Percentiles rank a stretch among this genome's conserved stretches.
Evolutionary conservation across 805 yeast species (phyloP).

Genomic region (Monosporozyma aerobia): DNA sequence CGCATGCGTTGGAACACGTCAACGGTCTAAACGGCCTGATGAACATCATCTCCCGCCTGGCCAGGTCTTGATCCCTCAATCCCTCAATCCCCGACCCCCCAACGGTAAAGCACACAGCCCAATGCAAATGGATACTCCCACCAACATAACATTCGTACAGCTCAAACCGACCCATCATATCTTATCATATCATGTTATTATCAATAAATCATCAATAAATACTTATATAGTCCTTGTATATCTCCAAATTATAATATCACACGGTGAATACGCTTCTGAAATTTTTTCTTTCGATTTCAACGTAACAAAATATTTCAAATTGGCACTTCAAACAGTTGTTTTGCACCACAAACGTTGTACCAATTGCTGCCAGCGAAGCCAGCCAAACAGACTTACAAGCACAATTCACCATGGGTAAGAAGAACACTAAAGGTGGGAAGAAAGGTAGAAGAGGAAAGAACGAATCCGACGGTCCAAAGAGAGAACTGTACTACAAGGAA

Average conservation of each 20-base stretch:
- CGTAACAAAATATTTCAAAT: not conserved
- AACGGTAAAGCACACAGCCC: too few relatives aligned
- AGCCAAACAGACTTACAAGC: not conserved
- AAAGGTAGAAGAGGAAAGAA: slow-evolving; percentile 97
- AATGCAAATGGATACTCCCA: too few relatives aligned
- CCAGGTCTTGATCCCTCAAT: not conserved
- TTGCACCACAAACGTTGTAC: not conserved
- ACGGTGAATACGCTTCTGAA: not conserved
- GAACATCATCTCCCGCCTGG: slow-evolving; percentile 32
- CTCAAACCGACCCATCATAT: not conserved
- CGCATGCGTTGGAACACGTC: slow-evolving; percentile 54
- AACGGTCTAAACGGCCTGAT: slow-evolving; percentile 64
- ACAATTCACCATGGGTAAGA: slow-evolving; percentile 27
- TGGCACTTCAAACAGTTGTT: not conserved
- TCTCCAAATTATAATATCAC: not conserved
- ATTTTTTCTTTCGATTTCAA: not conserved
- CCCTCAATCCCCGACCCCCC: too few relatives aligned
- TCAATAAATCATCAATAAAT: too few relatives aligned
- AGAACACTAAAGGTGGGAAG: slow-evolving; percentile 61
- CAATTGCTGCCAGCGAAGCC: not conserved
- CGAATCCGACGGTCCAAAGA: slow-evolving; percentile 80
- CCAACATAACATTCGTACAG: not conserved
- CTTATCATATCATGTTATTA: too few relatives aligned
- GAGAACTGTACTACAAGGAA: slow-evolving; percentile 85
- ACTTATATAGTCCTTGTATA: not conserved